A percentile compares a stretch with the other conserved stretches of the same genome.
Evolutionary conservation across 2,329 filamentous ascomycete species (phyloP).

Genomic region (Xylariales sp.): DNA sequence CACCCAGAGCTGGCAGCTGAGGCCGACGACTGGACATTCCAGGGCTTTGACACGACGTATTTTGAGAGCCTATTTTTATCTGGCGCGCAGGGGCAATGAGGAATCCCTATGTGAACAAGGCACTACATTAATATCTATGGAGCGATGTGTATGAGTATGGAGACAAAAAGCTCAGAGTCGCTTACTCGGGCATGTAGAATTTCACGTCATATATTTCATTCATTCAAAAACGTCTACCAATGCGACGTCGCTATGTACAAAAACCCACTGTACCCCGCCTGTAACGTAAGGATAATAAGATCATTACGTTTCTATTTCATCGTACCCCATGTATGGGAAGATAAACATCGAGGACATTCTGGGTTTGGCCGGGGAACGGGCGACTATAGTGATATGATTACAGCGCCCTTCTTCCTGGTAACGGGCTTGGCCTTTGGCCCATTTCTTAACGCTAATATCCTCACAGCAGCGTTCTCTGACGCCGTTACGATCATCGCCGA

Average conservation of each 20-base stretch:
- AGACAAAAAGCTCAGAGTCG: background rate
- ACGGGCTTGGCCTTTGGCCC: slow-evolving; percentile 36
- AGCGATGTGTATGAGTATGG: background rate
- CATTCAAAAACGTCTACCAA: background rate
- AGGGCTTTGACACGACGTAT: slow-evolving; percentile 51
- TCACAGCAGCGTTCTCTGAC: slow-evolving; percentile 53
- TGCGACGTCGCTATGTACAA: slow-evolving; percentile 27
- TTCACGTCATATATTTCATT: slow-evolving; percentile 14
- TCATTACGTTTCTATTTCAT: slow-evolving; percentile 2
- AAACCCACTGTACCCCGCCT: slow-evolving; percentile 14
- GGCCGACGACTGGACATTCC: slow-evolving; percentile 55
- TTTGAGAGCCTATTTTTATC: slow-evolving; percentile 45
- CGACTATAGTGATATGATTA: slow-evolving; percentile 39
- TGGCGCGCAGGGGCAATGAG: slow-evolving; percentile 12
- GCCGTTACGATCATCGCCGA: slow-evolving; percentile 56
- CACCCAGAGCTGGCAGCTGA: slow-evolving; percentile 50
- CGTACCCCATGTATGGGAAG: slow-evolving; percentile 37
- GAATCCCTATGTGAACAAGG: background rate
- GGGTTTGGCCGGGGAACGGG: background rate
- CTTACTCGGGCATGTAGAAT: background rate
- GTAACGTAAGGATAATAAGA: slow-evolving; percentile 15
- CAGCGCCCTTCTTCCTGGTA: slow-evolving; percentile 39
- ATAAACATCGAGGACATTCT: slow-evolving; percentile 6
- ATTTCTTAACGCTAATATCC: slow-evolving; percentile 48
- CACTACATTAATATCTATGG: background rate